Evolutionary conservation across 352 stramenopile genomes (phyloP).

Genomic region (Phytopythium sindhum): DNA sequence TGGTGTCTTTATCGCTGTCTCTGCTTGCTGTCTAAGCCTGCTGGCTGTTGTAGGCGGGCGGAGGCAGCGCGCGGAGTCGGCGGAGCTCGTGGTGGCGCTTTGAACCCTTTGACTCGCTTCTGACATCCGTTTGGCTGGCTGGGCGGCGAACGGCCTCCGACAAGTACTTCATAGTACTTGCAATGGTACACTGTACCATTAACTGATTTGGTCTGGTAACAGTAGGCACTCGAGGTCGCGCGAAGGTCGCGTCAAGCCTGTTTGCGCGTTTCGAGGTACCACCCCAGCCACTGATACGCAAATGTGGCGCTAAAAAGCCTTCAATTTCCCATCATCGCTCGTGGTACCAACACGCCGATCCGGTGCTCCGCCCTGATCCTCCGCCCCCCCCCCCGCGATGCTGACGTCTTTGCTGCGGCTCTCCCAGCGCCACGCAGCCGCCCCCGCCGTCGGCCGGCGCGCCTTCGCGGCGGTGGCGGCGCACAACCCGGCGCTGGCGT

Average conservation of each 20-base stretch:
- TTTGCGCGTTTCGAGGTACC: conserved; percentile 16
- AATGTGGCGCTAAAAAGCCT: neutral
- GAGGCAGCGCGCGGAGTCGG: neutral
- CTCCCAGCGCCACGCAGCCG: conserved; percentile 9
- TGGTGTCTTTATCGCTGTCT: conserved; percentile 20
- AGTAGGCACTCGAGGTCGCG: conserved; percentile 4
- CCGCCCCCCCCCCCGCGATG: conserved; percentile 6
- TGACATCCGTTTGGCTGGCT: conserved; percentile 6
- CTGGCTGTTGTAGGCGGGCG: neutral
- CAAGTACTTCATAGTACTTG: neutral
- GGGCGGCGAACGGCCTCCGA: neutral
- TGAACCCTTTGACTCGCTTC: neutral
- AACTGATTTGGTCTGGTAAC: neutral
- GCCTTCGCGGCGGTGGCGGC: conserved; percentile 24
- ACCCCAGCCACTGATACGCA: neutral
- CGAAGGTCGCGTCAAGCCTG: conserved; percentile 12
- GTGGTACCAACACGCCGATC: neutral
- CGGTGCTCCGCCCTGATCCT: neutral
- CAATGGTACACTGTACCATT: neutral
- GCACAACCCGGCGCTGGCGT: conserved; percentile 41
- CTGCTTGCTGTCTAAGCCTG: neutral
- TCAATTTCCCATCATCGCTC: neutral
- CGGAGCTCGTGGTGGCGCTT: neutral
- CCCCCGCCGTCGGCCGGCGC: conserved; percentile 13
- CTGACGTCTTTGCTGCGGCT: conserved; percentile 18